Conservation (phyloP, 2,329 filamentous ascomycete genomes). For the Pseudogymnoascus sp. region DNA sequence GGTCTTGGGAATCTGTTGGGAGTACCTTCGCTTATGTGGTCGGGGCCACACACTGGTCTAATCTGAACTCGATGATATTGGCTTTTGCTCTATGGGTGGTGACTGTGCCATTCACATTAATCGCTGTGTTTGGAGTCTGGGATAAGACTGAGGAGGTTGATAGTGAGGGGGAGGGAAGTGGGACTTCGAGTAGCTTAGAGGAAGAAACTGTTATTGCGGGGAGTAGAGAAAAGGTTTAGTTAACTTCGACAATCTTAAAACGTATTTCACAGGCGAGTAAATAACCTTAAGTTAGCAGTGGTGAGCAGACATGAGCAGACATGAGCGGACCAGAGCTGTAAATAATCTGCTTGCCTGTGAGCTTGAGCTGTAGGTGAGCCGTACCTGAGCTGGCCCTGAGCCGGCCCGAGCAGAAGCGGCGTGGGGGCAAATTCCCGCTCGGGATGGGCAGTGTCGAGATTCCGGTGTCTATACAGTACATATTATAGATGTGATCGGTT, state of each 20-base stretch:
- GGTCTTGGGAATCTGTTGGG: constrained; percentile 28
- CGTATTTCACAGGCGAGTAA: background rate
- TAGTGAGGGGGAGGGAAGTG: background rate
- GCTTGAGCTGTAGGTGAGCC: no score
- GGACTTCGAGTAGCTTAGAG: background rate
- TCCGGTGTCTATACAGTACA: no score
- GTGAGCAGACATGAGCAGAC: background rate
- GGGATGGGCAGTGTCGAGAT: no score
- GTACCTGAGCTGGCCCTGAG: background rate
- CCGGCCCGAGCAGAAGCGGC: no score
- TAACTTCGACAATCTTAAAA: background rate
- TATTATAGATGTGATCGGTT: no score
- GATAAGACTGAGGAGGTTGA: background rate
- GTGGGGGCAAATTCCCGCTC: no score
- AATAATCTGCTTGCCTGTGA: no score
- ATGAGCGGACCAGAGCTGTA: no score
- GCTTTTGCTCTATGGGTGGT: constrained; percentile 26
- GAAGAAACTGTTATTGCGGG: background rate
- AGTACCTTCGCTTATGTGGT: constrained; percentile 28
- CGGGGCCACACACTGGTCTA: constrained; percentile 25
- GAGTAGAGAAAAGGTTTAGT: background rate
- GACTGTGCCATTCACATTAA: constrained; percentile 16
- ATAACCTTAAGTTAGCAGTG: no score
- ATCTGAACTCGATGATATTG: constrained; percentile 27
- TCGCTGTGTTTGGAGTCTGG: background rate